Evolutionary conservation across 2,329 filamentous ascomycete genomes (phyloP), one percentile per base, ranked within the genome.

Genomic region (Aspergillus intermedius): DNA sequence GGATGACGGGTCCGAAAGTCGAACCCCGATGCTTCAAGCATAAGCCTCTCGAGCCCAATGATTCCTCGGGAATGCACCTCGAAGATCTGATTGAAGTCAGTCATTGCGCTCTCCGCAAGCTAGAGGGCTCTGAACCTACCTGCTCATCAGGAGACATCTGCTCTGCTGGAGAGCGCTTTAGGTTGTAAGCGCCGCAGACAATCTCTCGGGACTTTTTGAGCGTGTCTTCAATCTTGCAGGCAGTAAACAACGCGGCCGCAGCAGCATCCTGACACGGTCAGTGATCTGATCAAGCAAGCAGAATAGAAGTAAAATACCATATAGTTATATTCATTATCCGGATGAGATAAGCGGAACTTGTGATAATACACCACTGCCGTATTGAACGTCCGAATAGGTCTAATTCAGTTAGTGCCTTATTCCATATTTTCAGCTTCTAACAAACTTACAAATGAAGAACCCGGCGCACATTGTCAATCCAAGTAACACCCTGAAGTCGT

Each of bases 181-280:
- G 74, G 63, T 95, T 96, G 70, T 91, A 89, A 21, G 88, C 86
- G 1, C 91, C 90, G 50, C 89, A 94, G 13, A 97, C 76, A 52
- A 98, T 94, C 54, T 98, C 93, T 49, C 82, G 83, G 3, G 89
- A 95, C 74, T 97, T 97, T 73, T 98, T 98, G 57, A 96, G 80
- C 0, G 93, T 98, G 68, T 98, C 93, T 69, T 98, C 93, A 42
- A 94, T 90, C 73, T 98, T 98, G 76, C 91, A 97, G 2, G 91
- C 91, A 2, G 91, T 87, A 62, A 97, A 91, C 7, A 98, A 75
- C 21, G 89, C 86, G 1, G 93, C 89, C 5, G 93, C 81, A 0
- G 91, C 89, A 1, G 89, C 91, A 65, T 97, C 91, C 67, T 88
- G 71, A 55, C 37, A n/a, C 22, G 25, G 21, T 53, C 30, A 57